Conservation (phyloP, 106 monocot species). For the Dioscorea zingiberensis region DNA sequence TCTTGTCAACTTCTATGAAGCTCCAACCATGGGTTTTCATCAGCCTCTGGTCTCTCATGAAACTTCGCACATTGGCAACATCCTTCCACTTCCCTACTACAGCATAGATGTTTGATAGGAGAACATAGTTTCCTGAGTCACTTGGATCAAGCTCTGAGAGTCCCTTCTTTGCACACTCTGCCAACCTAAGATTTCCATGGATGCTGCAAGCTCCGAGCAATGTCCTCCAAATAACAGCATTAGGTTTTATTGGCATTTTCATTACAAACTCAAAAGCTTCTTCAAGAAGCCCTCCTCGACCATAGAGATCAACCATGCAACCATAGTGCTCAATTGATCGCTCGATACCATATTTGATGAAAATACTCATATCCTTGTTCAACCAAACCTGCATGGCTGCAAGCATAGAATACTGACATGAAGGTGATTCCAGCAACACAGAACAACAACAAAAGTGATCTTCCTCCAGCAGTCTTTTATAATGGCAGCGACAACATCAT, state of each 20-base stretch:
- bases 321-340: too few species aligned
- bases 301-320: conserved; percentile 77
- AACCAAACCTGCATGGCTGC: conserved; percentile 65
- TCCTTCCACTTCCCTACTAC: conserved; percentile 54
- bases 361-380: too few species aligned
- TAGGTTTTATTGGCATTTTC: conserved; percentile 40
- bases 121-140: conserved; percentile 39
- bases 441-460: too few species aligned
- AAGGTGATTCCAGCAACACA: conserved; percentile 54
- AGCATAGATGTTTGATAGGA: too few species aligned
- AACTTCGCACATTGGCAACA: conserved; percentile 28
- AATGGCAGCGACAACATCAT: too few species aligned
- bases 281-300: conserved; percentile 46
- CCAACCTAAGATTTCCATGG: conserved; percentile 39
- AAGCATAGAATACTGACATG: conserved; percentile 59
- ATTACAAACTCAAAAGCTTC: conserved; percentile 41
- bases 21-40: conserved; percentile 66
- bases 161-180: conserved; percentile 29
- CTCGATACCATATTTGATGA: conserved; percentile 31
- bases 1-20: conserved; percentile 40
- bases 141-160: conserved; percentile 49
- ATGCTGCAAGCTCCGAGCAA: too few species aligned
- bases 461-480: too few species aligned
- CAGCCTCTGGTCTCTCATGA: conserved; percentile 35
- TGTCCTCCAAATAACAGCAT: too few species aligned